These are phyloP conservation scores for Corylus avellana DNA, from an alignment of 306 rosid genomes.

Conservation along the genomic window DNA sequence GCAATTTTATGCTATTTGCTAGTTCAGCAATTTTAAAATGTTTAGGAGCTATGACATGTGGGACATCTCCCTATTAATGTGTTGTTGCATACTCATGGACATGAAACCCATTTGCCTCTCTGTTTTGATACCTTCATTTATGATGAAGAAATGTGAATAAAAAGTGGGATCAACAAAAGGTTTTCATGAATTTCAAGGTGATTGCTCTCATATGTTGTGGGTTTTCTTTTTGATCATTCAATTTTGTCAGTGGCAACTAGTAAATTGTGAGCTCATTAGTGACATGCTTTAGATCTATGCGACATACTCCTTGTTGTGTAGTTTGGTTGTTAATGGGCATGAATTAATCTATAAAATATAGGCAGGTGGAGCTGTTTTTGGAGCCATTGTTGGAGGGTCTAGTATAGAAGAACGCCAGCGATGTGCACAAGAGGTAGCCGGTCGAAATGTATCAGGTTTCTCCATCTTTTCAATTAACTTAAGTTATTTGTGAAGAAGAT, in stretches of 20 bases:
- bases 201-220: neutral
- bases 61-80: neutral
- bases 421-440: conserved; percentile 80
- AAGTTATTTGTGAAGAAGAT: neutral
- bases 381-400: conserved; percentile 91
- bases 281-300: neutral
- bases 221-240: neutral
- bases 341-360: conserved; percentile 38
- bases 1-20: neutral
- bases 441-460: conserved; percentile 80
- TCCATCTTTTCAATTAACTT: neutral
- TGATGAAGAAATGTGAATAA: neutral
- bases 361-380: conserved; percentile 75
- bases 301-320: neutral
- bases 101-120: neutral
- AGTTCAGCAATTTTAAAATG: neutral
- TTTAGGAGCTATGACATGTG: neutral
- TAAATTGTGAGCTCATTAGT: neutral
- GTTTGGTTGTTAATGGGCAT: conserved; percentile 14
- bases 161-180: neutral
- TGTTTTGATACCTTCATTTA: neutral
- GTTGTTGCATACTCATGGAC: neutral
- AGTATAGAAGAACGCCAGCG: conserved; percentile 71
- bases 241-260: neutral
- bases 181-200: neutral